phyloP scores from a whole-genome alignment of 805 yeast genomes.

The Starmerella tilneyi region DNA sequence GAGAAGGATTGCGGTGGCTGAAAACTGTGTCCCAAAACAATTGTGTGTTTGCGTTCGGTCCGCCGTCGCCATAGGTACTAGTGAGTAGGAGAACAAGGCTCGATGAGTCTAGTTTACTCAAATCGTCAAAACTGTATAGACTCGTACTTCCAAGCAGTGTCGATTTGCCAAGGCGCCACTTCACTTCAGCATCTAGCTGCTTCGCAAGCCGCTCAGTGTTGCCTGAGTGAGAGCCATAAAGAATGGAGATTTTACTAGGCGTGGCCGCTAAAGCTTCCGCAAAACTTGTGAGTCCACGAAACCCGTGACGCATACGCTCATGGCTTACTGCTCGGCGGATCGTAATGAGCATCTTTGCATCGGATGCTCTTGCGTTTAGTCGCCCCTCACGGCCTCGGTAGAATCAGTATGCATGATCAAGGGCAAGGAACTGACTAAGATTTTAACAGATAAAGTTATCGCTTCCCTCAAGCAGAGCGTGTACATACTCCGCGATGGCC shows the following conservation, averaged over 20 bases:
- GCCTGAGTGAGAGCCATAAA: slow-evolving; percentile 81
- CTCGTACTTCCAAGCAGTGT: slow-evolving; percentile 63
- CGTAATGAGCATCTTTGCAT: too few species aligned
- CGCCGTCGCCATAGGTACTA: slow-evolving; percentile 86
- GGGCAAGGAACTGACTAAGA: not conserved
- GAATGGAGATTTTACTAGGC: slow-evolving; percentile 37
- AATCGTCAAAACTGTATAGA: slow-evolving; percentile 58
- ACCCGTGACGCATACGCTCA: too few species aligned
- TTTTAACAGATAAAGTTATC: too few species aligned
- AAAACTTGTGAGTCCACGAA: not conserved
- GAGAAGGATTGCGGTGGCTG: slow-evolving; percentile 31
- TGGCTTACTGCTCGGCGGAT: too few species aligned
- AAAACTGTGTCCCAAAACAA: slow-evolving; percentile 37
- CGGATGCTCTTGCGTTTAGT: too few species aligned
- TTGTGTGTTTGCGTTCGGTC: slow-evolving; percentile 67
- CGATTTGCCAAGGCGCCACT: slow-evolving; percentile 56
- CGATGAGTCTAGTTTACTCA: slow-evolving; percentile 43
- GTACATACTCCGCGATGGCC: slow-evolving; percentile 74
- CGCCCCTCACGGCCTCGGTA: too few species aligned
- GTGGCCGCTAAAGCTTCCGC: not conserved
- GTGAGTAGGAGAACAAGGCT: slow-evolving; percentile 50
- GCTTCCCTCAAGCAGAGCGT: slow-evolving; percentile 16
- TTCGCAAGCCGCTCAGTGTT: slow-evolving; percentile 82
- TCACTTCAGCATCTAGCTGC: slow-evolving; percentile 65
- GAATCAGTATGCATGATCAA: too few species aligned